Conservation (phyloP, 345 rosid genomes). For the Hibiscus tridactylites region DNA sequence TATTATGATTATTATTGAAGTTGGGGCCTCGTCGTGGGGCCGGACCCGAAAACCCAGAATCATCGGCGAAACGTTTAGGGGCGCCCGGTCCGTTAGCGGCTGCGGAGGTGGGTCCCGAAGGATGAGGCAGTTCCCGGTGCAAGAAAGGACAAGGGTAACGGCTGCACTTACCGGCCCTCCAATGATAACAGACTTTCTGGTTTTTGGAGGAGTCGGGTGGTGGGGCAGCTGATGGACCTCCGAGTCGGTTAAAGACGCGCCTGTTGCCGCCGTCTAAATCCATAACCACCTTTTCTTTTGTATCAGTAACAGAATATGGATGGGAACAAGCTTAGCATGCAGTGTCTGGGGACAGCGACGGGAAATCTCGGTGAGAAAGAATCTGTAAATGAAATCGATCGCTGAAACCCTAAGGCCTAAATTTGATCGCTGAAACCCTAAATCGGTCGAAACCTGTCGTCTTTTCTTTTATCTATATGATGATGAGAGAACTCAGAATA, state of each 20-base stretch:
- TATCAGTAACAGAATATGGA: neutral
- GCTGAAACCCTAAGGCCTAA: slow-evolving; percentile 8
- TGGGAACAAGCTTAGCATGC: neutral
- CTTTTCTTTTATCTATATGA: neutral
- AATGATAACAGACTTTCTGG: slow-evolving; percentile 71
- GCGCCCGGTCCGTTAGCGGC: slow-evolving; percentile 26
- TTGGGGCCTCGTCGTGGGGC: slow-evolving; percentile 49
- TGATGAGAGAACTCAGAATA: neutral
- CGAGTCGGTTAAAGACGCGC: slow-evolving; percentile 67
- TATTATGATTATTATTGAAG: slow-evolving; percentile 3
- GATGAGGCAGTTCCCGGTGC: slow-evolving; percentile 66
- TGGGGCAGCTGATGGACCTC: slow-evolving; percentile 10
- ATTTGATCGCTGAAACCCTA: slow-evolving; percentile 4
- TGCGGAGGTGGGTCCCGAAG: slow-evolving; percentile 17
- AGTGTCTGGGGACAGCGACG: neutral
- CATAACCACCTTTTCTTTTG: slow-evolving; percentile 26
- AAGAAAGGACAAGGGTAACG: slow-evolving; percentile 63
- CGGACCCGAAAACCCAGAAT: slow-evolving; percentile 54
- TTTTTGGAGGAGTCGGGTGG: slow-evolving; percentile 17
- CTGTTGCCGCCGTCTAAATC: slow-evolving; percentile 73
- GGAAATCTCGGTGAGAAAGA: neutral
- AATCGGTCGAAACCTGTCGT: neutral
- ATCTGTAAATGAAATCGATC: neutral
- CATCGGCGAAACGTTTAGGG: slow-evolving; percentile 57
- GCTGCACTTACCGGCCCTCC: slow-evolving; percentile 81